Evolutionary conservation across 169 alveolate genomes (phyloP), one percentile per base, ranked within the genome.

Genomic region (Neospora caninum): DNA sequence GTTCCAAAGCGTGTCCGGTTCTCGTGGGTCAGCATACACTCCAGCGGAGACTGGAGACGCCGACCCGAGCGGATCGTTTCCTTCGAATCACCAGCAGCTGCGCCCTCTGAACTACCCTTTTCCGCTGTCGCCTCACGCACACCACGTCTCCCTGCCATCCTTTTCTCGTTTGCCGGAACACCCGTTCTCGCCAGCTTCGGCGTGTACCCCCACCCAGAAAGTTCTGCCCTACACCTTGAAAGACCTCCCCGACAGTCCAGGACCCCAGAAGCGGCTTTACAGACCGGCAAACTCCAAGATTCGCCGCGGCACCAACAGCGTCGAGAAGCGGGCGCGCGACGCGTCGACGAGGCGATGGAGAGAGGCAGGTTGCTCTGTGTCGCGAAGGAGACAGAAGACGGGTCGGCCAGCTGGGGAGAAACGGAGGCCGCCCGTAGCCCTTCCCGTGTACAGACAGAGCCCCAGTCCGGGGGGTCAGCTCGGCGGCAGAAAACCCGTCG

Each of bases 261-360:
- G 94, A 39, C 94, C 94, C 38, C 94, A 91, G 80, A 86, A 64
- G 58, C 42, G 88, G 49, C 94, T 89, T 25, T 91, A 91, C 88
- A 29, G 94, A 45, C 94, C 94, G 31, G 94, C 94, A 53, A 70
- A 80, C 80, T 58, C 87, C 82, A 91, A 91, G 53, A 78, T 78
- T n/a, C 39, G 42, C 39, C 22, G 86, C 22, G 86, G 45, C 10
- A 78, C 41, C 27, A n/a, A 4, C 7, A n/a, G 42, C 86, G 29
- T 38, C 10, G 82, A 69, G 42, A 69, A 49, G 58, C 58, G 58
- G 22, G 58, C 58, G 58, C 58, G 73, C n/a, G 73, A 64, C 73
- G 73, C 73, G 31, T 64, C 73, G 73, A 27, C 73, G 73, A 7
- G 73, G n/a, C 16, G 73, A 64, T 29, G 73, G 31, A 16, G 73